A percentile compares a stretch with the other conserved stretches of the same genome.
These are phyloP conservation scores for Colletotrichum sp. DNA, from an alignment of 2,329 filamentous ascomycete genomes.

Conservation along the genomic window DNA sequence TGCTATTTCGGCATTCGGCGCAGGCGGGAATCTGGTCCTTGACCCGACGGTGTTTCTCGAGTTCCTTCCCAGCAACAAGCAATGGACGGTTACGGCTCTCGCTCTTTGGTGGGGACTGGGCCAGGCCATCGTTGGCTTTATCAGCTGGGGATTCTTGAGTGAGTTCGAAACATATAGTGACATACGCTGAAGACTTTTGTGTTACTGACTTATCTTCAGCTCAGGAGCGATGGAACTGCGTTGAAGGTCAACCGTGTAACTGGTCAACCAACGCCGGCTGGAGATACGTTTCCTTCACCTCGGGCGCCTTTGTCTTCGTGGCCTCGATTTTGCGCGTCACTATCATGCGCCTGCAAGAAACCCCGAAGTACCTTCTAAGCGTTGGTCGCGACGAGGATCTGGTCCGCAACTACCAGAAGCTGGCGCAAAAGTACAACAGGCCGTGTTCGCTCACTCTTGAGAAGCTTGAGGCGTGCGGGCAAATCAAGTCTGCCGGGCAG, in stretches of 20 bases:
- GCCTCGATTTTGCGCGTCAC: constrained; percentile 59
- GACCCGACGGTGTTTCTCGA: constrained; percentile 60
- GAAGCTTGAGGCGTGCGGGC: constrained; percentile 50
- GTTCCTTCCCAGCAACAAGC: constrained; percentile 54
- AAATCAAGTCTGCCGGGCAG: constrained; percentile 39
- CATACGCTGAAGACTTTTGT: background rate
- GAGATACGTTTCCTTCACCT: constrained; percentile 53
- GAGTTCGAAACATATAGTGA: constrained; percentile 15
- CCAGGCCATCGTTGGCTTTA: constrained; percentile 50
- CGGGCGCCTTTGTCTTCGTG: constrained; percentile 48
- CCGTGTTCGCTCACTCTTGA: constrained; percentile 44
- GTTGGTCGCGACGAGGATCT: constrained; percentile 56
- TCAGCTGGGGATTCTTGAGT: constrained; percentile 56
- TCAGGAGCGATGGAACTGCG: constrained; percentile 46
- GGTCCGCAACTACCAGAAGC: constrained; percentile 43
- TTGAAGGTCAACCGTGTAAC: constrained; percentile 41
- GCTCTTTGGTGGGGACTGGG: constrained; percentile 58
- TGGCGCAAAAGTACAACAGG: constrained; percentile 43
- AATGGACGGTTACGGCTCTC: constrained; percentile 70
- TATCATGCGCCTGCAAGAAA: constrained; percentile 60
- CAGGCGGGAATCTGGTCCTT: constrained; percentile 67
- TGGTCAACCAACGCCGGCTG: constrained; percentile 53
- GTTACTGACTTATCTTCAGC: constrained; percentile 25
- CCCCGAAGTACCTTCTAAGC: constrained; percentile 63
- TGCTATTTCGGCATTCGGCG: constrained; percentile 63